Conservation (phyloP, 2,329 filamentous ascomycete species). For the Diaporthe batatas region DNA sequence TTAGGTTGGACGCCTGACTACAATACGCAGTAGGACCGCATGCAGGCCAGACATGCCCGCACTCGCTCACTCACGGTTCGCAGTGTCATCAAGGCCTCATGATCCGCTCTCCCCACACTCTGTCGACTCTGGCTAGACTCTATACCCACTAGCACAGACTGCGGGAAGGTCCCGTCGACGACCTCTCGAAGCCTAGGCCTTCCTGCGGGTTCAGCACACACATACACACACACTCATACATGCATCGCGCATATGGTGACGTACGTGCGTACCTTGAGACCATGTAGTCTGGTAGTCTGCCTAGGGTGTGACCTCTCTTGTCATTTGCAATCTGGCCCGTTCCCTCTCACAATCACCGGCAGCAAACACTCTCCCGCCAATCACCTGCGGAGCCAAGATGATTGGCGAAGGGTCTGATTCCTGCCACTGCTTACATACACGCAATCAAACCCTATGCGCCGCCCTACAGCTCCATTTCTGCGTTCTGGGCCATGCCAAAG, state of each 20-base stretch:
- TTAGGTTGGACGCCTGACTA: conserved; percentile 10
- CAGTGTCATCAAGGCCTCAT: neutral
- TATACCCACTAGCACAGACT: neutral
- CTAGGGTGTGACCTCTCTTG: neutral
- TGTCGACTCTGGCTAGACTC: neutral
- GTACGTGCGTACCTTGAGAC: neutral
- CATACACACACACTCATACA: neutral
- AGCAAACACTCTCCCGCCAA: conserved; percentile 1
- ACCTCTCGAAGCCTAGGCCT: neutral
- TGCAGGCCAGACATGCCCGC: neutral
- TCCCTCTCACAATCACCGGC: neutral
- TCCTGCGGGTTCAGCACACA: too few species aligned
- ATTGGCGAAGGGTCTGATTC: neutral
- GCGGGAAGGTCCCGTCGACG: neutral
- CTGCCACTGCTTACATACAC: neutral
- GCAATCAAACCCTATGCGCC: neutral
- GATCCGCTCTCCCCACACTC: conserved; percentile 14
- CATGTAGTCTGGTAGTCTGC: neutral
- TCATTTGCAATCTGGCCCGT: conserved; percentile 25
- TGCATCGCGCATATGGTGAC: conserved; percentile 3
- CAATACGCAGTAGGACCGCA: too few species aligned
- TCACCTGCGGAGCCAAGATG: neutral
- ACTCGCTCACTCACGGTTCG: neutral
- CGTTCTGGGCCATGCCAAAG: conserved; percentile 36
- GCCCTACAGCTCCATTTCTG: conserved; percentile 38